Base-by-base conservation (phyloP, 176 grass and related monocot species). In the Otatea glauca region DNA sequence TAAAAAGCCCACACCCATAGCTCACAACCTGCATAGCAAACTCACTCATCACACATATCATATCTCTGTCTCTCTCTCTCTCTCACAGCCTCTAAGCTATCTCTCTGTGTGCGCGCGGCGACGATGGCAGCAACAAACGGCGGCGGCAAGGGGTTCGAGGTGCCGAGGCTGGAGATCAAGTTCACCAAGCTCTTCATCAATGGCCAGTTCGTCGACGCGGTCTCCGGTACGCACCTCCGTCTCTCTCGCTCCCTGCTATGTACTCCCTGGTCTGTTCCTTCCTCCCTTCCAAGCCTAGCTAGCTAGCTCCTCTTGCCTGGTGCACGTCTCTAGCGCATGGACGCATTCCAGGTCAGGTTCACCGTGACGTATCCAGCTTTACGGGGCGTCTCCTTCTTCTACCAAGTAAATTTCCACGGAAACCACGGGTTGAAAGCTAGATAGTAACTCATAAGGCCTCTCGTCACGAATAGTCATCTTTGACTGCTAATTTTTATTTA, bases 121-220 rank as follows among this genome's bases (percentile, higher is more conserved):
- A 10, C 75, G 77, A 89, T 82, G 90, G 73, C 83, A 29, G 72
- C 16, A 13, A 83, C 71, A 45, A 84, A 83, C 78, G 78, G 14
- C 35, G 29, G 18, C 10, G 47, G 14, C 10, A 72, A 85, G 75
- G 87, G 69, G 10, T 91, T 89, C 71, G 74, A 84, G 84, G 72
- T 94, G 54, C 95, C 92, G 7, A 59, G 85, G 38, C 80, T 98
- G 35, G 88, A 92, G 27, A 89, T 93, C 77, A 91, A 84, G 82
- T 98, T 95, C 89, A 92, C 96, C 65, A 91, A 98, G 93, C 91
- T 95, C 76, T 98, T 98, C 89, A 90, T 98, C 88, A 85, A 89
- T 83, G 96, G 93, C 87, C 49, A 87, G 2, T 95, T 98, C 87
- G 96, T 95, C 24, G 91, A 95, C 79, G 85, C 96, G 9, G 51